These are phyloP conservation scores for Picochlorum sp. DNA, from an alignment of 139 green algal species.

Conservation along the genomic window DNA sequence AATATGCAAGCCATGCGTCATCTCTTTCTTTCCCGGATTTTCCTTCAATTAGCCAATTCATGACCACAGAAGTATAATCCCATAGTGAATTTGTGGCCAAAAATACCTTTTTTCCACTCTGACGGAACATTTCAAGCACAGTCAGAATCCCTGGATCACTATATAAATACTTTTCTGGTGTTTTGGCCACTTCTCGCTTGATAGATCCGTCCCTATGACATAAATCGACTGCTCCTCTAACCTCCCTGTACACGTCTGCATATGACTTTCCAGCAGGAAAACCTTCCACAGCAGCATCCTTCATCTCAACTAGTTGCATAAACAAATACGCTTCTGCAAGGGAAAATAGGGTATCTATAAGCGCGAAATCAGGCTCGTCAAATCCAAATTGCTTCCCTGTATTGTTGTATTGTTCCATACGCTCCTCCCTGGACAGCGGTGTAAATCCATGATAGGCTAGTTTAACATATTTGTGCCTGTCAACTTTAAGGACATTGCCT, in stretches of 20 bases:
- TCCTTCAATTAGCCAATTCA: slow-evolving; percentile 80
- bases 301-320: slow-evolving; percentile 75
- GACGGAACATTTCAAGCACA: slow-evolving; percentile 58
- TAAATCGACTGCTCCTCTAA: slow-evolving; percentile 88
- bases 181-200: slow-evolving; percentile 77
- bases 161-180: slow-evolving; percentile 87
- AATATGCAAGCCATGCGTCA: slow-evolving; percentile 73
- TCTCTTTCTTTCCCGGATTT: slow-evolving; percentile 24
- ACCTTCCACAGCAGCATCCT: slow-evolving; percentile 24
- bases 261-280: slow-evolving; percentile 33
- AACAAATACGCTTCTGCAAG: slow-evolving; percentile 89
- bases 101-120: slow-evolving; percentile 66
- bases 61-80: slow-evolving; percentile 98
- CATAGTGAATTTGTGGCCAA: slow-evolving; percentile 92
- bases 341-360: slow-evolving; percentile 95
- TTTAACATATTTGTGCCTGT: slow-evolving; percentile 96
- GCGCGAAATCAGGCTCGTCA: slow-evolving; percentile 67
- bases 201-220: slow-evolving; percentile 91
- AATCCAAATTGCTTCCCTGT: slow-evolving; percentile 29
- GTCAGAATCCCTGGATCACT: slow-evolving; percentile 50
- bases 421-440: slow-evolving; percentile 51
- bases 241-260: slow-evolving; percentile 63
- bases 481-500: slow-evolving; percentile 72
- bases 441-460: slow-evolving; percentile 88
- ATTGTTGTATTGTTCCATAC: slow-evolving; percentile 45